Evolutionary conservation across 2,329 filamentous ascomycete species (phyloP).

Genomic region (Aotearoamyces nothofagi): DNA sequence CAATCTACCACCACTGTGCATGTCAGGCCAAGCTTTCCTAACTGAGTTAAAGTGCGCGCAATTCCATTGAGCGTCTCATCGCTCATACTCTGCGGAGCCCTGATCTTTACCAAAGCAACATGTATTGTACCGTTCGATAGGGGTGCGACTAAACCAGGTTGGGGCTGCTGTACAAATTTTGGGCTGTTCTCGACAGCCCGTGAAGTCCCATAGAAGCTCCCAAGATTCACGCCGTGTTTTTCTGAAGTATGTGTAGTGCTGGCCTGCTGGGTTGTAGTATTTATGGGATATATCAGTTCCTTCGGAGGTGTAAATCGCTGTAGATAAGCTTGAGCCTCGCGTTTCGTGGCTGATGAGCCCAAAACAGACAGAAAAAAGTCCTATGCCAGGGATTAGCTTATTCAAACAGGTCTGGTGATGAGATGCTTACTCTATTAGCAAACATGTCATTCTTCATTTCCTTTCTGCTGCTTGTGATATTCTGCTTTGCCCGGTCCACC

Average conservation of each 20-base stretch:
- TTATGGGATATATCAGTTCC: conserved; percentile 11
- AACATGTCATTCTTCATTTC: no score
- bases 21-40: conserved; percentile 65
- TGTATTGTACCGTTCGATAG: conserved; percentile 34
- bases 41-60: conserved; percentile 69
- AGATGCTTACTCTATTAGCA: no score
- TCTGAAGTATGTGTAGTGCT: conserved; percentile 9
- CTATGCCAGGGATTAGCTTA: conserved; percentile 23
- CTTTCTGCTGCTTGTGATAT: no score
- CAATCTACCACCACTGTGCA: conserved; percentile 77
- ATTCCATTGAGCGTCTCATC: conserved; percentile 58
- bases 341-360: conserved; percentile 77
- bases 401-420: no score
- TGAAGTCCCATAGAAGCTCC: conserved; percentile 41
- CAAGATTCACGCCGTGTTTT: conserved; percentile 38
- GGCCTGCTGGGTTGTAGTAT: background rate
- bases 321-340: conserved; percentile 84
- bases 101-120: conserved; percentile 75
- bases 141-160: conserved; percentile 14
- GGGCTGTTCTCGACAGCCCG: conserved; percentile 41
- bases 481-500: no score
- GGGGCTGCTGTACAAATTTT: conserved; percentile 37
- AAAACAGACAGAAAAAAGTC: conserved; percentile 80
- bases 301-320: conserved; percentile 55
- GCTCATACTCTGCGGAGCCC: conserved; percentile 55